Percentiles rank a stretch among this genome's conserved stretches.
phyloP scores from a whole-genome alignment of 2,329 filamentous ascomycete species.

The Colletotrichum paranaense region DNA sequence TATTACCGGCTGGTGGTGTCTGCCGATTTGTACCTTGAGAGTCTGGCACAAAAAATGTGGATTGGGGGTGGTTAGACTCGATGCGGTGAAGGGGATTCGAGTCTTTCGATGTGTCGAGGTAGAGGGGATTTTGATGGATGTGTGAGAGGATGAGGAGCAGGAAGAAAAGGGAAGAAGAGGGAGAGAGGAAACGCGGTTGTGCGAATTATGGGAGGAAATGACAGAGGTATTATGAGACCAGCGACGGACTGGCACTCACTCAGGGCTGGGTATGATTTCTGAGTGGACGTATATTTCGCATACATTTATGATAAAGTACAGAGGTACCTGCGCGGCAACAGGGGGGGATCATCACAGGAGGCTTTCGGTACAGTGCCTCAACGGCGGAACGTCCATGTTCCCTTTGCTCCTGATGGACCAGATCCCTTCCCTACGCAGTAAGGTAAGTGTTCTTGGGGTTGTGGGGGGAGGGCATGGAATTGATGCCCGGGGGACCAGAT shows the following conservation, averaged over 20 bases:
- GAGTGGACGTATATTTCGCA: slow-evolving; percentile 8
- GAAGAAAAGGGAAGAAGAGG: slow-evolving; percentile 1
- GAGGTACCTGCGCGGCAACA: slow-evolving; percentile 27
- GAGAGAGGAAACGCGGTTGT: slow-evolving; percentile 10
- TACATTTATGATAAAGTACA: slow-evolving; percentile 13
- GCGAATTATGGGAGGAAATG: slow-evolving; percentile 23
- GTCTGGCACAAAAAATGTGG: slow-evolving; percentile 15
- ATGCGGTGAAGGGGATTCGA: background rate
- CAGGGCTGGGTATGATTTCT: slow-evolving; percentile 22
- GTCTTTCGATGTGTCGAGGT: background rate
- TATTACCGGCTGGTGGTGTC: background rate
- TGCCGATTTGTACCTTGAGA: background rate
- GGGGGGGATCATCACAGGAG: slow-evolving; percentile 4
- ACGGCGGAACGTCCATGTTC: slow-evolving; percentile 25
- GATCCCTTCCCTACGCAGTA: slow-evolving; percentile 22
- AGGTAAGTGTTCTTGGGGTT: slow-evolving; percentile 14
- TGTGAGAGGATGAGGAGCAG: slow-evolving; percentile 1
- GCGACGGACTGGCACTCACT: slow-evolving; percentile 19
- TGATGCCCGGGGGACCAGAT: slow-evolving; percentile 31
- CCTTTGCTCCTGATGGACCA: slow-evolving; percentile 31
- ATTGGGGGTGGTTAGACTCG: background rate
- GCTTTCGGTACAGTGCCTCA: slow-evolving; percentile 24
- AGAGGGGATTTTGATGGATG: background rate
- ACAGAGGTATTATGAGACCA: slow-evolving; percentile 32
- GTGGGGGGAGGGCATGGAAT: slow-evolving; percentile 11